Base-by-base conservation (phyloP, 2,329 filamentous ascomycete species). In the Didymella pinodella region DNA sequence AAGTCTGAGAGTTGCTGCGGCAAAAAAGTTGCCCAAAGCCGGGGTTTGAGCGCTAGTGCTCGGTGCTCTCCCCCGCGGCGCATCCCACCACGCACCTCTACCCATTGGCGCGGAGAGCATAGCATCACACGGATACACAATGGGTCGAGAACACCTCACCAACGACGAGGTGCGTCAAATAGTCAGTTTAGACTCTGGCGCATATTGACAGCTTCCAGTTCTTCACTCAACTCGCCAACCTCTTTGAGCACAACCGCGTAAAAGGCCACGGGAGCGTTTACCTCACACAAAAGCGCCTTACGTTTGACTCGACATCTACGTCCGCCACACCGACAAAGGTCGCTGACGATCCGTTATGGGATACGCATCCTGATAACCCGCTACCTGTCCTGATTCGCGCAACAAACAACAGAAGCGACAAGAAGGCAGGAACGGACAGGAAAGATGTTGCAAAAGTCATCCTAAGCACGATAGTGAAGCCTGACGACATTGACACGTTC, bases 311-410 rank as follows among this genome's bases (percentile, higher is more conserved):
- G 6, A 70, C 79, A 22, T 60, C 82, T 28, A 64, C 67, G 25
- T 65, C 72, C 8, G 64, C 72, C n/a, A 67, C 73, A 5, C 65
- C 74, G 2, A 66, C 67, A 46, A 80, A 79, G 65, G 67, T 78
- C 46, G 79, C 79, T 58, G 80, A 82, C 40, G 81, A 85, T 53
- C 81, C 84, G 14, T 82, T 89, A 57, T 82, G 86, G 69, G 88
- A 92, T 65, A 82, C 88, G 1, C 78, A 84, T 59, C 84, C 84
- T 14, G 78, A 84, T 11, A 79, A 80, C 28, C 87, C 88, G 6
- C 80, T 90, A 14, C 89, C 93, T 7, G 81, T 98, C 59, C 81
- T 98, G 44, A 86, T 99, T 65, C 89, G 93, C 61, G 94, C 92
- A 14, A 90, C 90, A 32, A 92, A 98, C 76, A 92, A 91, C 69